Evolutionary conservation across 352 stramenopile genomes (phyloP).

Genomic region (Pythium aphanidermatum): DNA sequence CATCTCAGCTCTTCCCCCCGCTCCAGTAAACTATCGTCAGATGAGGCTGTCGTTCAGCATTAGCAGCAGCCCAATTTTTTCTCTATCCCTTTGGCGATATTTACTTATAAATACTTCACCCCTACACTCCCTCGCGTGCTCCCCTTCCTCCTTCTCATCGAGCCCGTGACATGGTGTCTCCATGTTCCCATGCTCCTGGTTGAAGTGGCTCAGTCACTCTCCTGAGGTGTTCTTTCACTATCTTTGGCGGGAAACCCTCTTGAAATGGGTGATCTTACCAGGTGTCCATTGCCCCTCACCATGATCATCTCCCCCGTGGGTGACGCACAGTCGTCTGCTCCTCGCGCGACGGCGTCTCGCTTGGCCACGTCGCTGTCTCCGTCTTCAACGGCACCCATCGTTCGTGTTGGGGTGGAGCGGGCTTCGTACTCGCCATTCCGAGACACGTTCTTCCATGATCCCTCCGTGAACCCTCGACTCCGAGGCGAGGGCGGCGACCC

Average conservation of each 20-base stretch:
- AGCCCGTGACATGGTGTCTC: no score
- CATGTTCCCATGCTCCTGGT: no score
- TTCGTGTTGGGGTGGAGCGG: conserved; percentile 14
- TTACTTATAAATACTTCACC: conserved; percentile 37
- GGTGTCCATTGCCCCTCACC: no score
- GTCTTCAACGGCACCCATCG: conserved; percentile 5
- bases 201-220: no score
- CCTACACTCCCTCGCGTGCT: not conserved
- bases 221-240: no score
- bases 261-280: no score
- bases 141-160: not conserved
- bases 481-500: conserved; percentile 29
- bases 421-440: conserved; percentile 50
- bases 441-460: conserved; percentile 58
- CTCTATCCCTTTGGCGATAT: conserved; percentile 56
- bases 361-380: not conserved
- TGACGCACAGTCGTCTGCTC: conserved; percentile 9
- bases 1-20: conserved; percentile 14
- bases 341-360: not conserved
- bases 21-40: conserved; percentile 56
- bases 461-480: conserved; percentile 37
- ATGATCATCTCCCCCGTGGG: conserved; percentile 17
- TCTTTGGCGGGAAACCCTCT: no score
- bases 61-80: conserved; percentile 51
- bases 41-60: conserved; percentile 48